Evolutionary conservation across 306 rosid genomes (phyloP).

Genomic region (Medicago truncatula): MtrunA17r5.0-ANR NC_053044.1:32498501-32499000

Average conservation of each 20-base stretch:
- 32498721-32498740: conserved; percentile 44
- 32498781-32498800: conserved; percentile 43
- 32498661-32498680: conserved; percentile 73
- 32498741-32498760: conserved; percentile 9
- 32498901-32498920: background rate
- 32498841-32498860: conserved; percentile 40
- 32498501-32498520: conserved; percentile 24
- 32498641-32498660: conserved; percentile 69
- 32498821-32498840: conserved; percentile 39
- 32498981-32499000: background rate
- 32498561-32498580: conserved; percentile 13
- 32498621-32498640: conserved; percentile 71
- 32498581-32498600: conserved; percentile 21
- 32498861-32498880: conserved; percentile 43
- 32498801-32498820: conserved; percentile 39
- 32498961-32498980: background rate
- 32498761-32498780: conserved; percentile 42
- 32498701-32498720: conserved; percentile 64
- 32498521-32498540: background rate
- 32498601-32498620: conserved; percentile 39
- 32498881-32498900: conserved; percentile 12
- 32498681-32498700: conserved; percentile 63
- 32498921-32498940: background rate
- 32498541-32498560: conserved; percentile 8
- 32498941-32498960: background rate